Conservation (phyloP, 176 grass and related monocot species). For the Elaeis guineensis region DNA sequence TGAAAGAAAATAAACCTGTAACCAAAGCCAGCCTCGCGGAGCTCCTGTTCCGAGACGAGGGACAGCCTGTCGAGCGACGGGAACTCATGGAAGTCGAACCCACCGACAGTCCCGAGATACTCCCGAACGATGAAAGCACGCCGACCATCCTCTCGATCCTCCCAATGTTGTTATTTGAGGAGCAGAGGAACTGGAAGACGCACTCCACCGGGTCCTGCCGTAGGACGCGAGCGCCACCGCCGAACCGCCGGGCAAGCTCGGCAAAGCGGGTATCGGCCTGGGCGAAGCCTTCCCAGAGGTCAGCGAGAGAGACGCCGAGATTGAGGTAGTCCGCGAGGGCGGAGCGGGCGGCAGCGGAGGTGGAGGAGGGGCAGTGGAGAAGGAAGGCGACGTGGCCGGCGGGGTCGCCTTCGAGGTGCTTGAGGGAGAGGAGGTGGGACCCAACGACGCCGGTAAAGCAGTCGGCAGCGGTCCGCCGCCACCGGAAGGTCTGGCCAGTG, state of each 20-base stretch:
- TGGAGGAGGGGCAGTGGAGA: slow-evolving; percentile 24
- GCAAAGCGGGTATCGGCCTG: slow-evolving; percentile 51
- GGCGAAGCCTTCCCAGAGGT: slow-evolving; percentile 72
- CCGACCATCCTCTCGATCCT: slow-evolving; percentile 97
- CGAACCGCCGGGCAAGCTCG: slow-evolving; percentile 40
- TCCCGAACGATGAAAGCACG: slow-evolving; percentile 55
- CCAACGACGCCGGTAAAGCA: slow-evolving; percentile 74
- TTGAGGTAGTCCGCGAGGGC: slow-evolving; percentile 72
- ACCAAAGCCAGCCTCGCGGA: slow-evolving; percentile 82
- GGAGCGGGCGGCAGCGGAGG: slow-evolving; percentile 16
- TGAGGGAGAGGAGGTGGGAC: slow-evolving; percentile 69
- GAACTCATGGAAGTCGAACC: slow-evolving; percentile 70
- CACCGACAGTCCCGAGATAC: slow-evolving; percentile 56
- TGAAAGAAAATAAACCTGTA: slow-evolving; percentile 54
- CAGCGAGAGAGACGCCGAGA: slow-evolving; percentile 48
- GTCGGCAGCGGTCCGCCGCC: slow-evolving; percentile 51
- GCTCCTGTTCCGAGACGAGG: slow-evolving; percentile 58
- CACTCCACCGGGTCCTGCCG: slow-evolving; percentile 88
- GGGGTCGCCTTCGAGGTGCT: slow-evolving; percentile 28
- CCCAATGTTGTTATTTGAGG: slow-evolving; percentile 92
- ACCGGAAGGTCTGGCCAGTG: slow-evolving; percentile 84
- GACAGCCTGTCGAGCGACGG: slow-evolving; percentile 60
- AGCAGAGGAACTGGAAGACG: slow-evolving; percentile 92
- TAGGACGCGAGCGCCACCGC: slow-evolving; percentile 58
- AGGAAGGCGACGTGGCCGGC: slow-evolving; percentile 47